Percentiles rank a stretch among this genome's conserved stretches.
Evolutionary conservation across 305 asterid genomes (phyloP).

Genomic region (Nicotiana rustica): DNA sequence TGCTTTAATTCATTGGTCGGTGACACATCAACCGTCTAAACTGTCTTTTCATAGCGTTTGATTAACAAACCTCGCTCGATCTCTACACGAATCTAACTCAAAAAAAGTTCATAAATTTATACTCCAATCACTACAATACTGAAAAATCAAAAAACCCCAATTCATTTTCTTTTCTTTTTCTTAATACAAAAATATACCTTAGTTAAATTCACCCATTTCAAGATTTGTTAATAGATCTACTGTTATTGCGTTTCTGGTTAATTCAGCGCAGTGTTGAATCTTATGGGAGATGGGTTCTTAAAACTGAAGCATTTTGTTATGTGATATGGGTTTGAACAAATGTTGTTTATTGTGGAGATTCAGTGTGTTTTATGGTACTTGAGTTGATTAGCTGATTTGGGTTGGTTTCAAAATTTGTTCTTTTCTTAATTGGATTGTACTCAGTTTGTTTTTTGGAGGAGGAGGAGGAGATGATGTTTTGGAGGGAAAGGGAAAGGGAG

Average conservation of each 20-base stretch:
- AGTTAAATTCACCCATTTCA: conserved; percentile 10
- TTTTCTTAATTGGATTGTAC: neutral
- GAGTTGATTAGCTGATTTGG: conserved; percentile 30
- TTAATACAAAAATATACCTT: neutral
- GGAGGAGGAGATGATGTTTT: conserved; percentile 59
- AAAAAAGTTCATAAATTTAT: neutral
- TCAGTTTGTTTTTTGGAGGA: conserved; percentile 8
- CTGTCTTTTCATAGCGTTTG: conserved; percentile 5
- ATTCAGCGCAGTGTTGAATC: conserved; percentile 7
- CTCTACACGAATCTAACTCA: conserved; percentile 1
- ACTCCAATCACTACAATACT: neutral
- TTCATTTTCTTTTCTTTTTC: neutral
- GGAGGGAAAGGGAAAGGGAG: conserved; percentile 85
- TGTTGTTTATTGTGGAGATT: conserved; percentile 32
- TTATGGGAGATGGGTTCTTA: conserved; percentile 38
- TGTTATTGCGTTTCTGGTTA: neutral
- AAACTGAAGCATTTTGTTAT: conserved; percentile 35
- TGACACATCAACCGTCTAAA: conserved; percentile 29
- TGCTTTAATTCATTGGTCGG: neutral
- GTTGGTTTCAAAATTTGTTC: neutral
- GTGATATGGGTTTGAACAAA: conserved; percentile 38
- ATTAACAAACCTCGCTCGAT: conserved; percentile 7
- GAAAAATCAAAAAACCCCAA: neutral
- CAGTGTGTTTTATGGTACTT: conserved; percentile 39
- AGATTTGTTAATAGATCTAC: conserved; percentile 27